These are phyloP conservation scores for Cephaloascus fragrans DNA, from an alignment of 805 yeast species.

Conservation along the genomic window DNA sequence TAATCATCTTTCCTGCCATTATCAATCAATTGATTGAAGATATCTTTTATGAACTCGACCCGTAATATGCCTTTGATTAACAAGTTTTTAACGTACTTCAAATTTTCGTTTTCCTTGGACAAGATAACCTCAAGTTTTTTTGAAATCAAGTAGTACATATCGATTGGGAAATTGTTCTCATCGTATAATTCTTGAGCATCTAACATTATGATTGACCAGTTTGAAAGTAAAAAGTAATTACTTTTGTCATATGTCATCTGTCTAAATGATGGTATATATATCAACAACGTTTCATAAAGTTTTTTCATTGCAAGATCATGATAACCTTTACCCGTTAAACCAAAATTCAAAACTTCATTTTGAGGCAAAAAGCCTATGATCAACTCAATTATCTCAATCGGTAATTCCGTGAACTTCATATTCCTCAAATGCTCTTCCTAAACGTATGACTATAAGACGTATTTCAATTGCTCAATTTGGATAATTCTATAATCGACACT, in stretches of 20 bases:
- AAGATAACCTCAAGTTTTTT: background rate
- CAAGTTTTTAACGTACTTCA: background rate
- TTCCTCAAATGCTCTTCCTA: too few species aligned
- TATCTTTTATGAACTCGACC: background rate
- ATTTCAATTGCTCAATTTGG: too few species aligned
- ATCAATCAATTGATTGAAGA: background rate
- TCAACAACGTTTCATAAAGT: background rate
- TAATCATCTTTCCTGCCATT: too few species aligned
- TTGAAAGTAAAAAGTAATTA: background rate
- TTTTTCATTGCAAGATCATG: background rate
- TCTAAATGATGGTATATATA: background rate
- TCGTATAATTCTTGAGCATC: background rate
- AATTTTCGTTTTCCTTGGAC: background rate
- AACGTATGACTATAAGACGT: too few species aligned
- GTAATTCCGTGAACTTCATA: background rate
- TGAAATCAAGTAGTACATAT: background rate
- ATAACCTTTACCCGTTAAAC: background rate
- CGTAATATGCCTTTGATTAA: background rate
- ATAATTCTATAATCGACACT: too few species aligned
- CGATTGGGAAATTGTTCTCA: background rate
- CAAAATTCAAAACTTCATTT: background rate
- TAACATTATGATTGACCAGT: background rate
- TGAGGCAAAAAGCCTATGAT: background rate
- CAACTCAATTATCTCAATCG: background rate
- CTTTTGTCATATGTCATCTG: background rate